phyloP scores from a whole-genome alignment of 2,329 filamentous ascomycete species.

The Sporothrix variecibatus region DNA sequence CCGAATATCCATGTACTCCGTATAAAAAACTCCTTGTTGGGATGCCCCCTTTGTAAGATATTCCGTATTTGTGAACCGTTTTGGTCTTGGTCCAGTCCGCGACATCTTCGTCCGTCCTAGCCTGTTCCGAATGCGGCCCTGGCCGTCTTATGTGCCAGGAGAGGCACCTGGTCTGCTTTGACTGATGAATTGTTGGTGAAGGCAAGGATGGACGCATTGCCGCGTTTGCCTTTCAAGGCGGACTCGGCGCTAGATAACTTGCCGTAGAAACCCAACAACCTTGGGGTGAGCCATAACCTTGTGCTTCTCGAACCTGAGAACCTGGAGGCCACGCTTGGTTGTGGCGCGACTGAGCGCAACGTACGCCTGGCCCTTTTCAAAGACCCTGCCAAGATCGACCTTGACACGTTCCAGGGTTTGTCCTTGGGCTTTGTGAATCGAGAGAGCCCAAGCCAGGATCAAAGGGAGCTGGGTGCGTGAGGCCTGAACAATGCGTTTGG shows the following conservation, averaged over 20 bases:
- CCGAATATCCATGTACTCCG: background rate
- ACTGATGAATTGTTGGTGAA: conserved; percentile 43
- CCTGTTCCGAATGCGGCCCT: background rate
- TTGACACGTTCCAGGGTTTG: conserved; percentile 93
- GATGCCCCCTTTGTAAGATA: background rate
- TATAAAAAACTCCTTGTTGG: background rate
- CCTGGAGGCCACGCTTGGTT: conserved; percentile 81
- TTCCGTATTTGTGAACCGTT: background rate
- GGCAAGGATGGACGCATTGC: conserved; percentile 42
- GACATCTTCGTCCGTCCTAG: background rate
- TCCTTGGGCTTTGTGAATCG: conserved; percentile 96
- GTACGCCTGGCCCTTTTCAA: conserved; percentile 97
- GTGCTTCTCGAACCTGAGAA: conserved; percentile 80
- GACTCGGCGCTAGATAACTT: conserved; percentile 73
- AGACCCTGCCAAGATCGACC: conserved; percentile 87
- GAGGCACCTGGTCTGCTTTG: conserved; percentile 40
- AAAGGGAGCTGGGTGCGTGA: conserved; percentile 80
- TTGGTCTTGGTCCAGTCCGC: too few species aligned
- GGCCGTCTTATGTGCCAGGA: conserved; percentile 2
- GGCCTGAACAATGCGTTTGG: conserved; percentile 89
- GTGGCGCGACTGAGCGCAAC: conserved; percentile 94
- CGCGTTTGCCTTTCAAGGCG: conserved; percentile 37
- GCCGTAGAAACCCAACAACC: conserved; percentile 81
- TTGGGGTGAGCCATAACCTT: conserved; percentile 94
- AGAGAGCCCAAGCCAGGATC: conserved; percentile 94